A percentile compares a stretch with the other conserved stretches of the same genome.
These are phyloP conservation scores for Xylaria flabelliformis DNA, from an alignment of 495 filamentous ascomycete genomes.

Conservation along the genomic window DNA sequence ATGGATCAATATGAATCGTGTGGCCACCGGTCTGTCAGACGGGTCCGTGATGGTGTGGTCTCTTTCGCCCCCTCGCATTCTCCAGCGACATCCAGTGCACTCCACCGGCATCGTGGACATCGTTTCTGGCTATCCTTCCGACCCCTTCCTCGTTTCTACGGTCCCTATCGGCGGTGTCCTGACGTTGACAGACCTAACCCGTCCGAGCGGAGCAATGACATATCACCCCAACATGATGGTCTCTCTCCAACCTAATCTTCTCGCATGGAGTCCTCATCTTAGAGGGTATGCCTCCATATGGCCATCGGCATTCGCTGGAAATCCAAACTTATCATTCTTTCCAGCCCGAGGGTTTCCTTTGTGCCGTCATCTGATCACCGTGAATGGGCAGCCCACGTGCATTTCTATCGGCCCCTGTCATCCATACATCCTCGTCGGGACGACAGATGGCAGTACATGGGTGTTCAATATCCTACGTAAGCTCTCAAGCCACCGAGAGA, in stretches of 20 bases:
- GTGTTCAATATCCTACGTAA: conserved; percentile 54
- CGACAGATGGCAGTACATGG: conserved; percentile 54
- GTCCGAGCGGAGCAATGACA: conserved; percentile 53
- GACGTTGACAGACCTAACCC: conserved; percentile 52
- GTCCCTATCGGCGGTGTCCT: conserved; percentile 54
- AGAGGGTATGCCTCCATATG: conserved; percentile 54
- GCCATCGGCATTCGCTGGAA: conserved; percentile 51
- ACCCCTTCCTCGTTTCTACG: conserved; percentile 52
- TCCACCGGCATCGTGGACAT: conserved; percentile 55
- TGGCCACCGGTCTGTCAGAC: conserved; percentile 54
- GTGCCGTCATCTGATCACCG: conserved; percentile 53
- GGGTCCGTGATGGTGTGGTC: conserved; percentile 58
- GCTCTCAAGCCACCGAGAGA: conserved; percentile 51
- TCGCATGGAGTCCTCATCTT: conserved; percentile 54
- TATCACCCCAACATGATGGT: conserved; percentile 52
- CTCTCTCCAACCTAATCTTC: conserved; percentile 54
- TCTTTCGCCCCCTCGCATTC: conserved; percentile 45
- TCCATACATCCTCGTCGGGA: conserved; percentile 51
- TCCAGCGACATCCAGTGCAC: conserved; percentile 51
- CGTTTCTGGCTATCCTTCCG: conserved; percentile 53
- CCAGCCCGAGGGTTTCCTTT: conserved; percentile 54
- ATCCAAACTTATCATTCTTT: conserved; percentile 53
- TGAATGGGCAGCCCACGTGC: conserved; percentile 50
- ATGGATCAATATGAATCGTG: conserved; percentile 56
- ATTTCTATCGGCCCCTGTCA: conserved; percentile 52